A percentile compares a stretch with the other conserved stretches of the same genome.
These are phyloP conservation scores for Volutella citrinella DNA, from an alignment of 2,329 filamentous ascomycete genomes.

Conservation along the genomic window DNA sequence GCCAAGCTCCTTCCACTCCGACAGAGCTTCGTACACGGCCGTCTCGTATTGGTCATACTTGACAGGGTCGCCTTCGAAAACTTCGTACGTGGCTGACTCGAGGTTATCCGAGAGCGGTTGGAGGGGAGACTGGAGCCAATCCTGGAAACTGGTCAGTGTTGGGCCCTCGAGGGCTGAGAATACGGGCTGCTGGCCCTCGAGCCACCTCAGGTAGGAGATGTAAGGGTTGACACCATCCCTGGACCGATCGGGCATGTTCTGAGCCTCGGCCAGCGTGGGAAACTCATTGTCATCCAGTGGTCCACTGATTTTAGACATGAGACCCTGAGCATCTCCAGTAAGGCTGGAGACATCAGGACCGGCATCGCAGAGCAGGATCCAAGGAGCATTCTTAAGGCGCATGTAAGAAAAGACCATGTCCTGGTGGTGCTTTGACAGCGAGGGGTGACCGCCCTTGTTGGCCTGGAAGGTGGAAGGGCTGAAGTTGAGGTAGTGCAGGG, in stretches of 20 bases:
- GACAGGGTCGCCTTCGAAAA: conserved; percentile 96
- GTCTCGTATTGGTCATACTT: conserved; percentile 96
- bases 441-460: conserved; percentile 60
- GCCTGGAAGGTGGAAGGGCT: conserved; percentile 51
- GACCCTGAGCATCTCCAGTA: conserved; percentile 18
- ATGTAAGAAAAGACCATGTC: conserved; percentile 60
- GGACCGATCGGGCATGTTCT: conserved; percentile 27
- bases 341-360: conserved; percentile 44
- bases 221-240: conserved; percentile 43
- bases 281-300: conserved; percentile 50
- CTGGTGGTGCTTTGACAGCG: conserved; percentile 60
- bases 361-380: conserved; percentile 61
- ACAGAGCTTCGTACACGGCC: conserved; percentile 76
- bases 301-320: conserved; percentile 26
- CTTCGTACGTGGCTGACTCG: conserved; percentile 95
- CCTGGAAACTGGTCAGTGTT: conserved; percentile 66
- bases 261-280: conserved; percentile 69
- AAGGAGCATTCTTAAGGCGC: conserved; percentile 61
- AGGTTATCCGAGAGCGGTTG: conserved; percentile 95
- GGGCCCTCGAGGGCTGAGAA: conserved; percentile 48
- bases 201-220: conserved; percentile 76
- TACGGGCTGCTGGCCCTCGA: conserved; percentile 78
- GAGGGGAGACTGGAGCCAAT: conserved; percentile 91
- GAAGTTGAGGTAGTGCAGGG: conserved; percentile 60
- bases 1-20: conserved; percentile 70